A percentile compares a stretch with the other conserved stretches of the same genome.
phyloP scores from a whole-genome alignment of 805 yeast genomes.

The Hanseniaspora clermontiae region DNA sequence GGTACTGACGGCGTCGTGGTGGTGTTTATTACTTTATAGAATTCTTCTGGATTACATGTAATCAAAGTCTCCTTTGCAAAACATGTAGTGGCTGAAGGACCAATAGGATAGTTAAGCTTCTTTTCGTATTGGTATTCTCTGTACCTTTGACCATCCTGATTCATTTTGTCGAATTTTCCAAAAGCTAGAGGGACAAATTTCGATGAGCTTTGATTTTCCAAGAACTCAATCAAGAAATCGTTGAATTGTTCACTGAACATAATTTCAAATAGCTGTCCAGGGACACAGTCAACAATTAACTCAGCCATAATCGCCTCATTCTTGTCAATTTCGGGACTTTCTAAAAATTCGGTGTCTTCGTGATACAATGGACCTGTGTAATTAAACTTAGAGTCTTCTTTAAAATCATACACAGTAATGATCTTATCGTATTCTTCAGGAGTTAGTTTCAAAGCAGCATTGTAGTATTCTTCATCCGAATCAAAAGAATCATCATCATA shows the following conservation, averaged over 20 bases:
- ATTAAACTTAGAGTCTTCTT: slow-evolving; percentile 30
- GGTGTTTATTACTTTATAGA: slow-evolving; percentile 47
- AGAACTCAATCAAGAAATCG: slow-evolving; percentile 33
- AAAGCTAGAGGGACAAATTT: slow-evolving; percentile 26
- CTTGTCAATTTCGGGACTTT: slow-evolving; percentile 32
- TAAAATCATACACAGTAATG: slow-evolving; percentile 27
- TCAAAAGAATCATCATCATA: slow-evolving; percentile 21
- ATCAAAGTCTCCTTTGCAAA: slow-evolving; percentile 48
- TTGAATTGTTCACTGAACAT: slow-evolving; percentile 52
- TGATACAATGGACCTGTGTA: slow-evolving; percentile 59
- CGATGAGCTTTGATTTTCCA: slow-evolving; percentile 29
- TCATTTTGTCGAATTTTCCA: slow-evolving; percentile 24
- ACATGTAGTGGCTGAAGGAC: slow-evolving; percentile 85
- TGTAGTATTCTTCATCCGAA: slow-evolving; percentile 20
- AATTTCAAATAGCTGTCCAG: slow-evolving; percentile 60
- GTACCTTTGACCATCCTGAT: slow-evolving; percentile 33
- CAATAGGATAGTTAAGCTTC: slow-evolving; percentile 68
- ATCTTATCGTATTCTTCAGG: slow-evolving; percentile 18
- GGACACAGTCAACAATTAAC: slow-evolving; percentile 50
- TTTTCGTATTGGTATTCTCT: slow-evolving; percentile 57
- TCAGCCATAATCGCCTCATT: slow-evolving; percentile 44
- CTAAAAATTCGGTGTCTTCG: slow-evolving; percentile 40
- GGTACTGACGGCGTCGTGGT: slow-evolving; percentile 91
- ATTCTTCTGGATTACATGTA: slow-evolving; percentile 39
- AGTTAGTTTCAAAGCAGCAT: slow-evolving; percentile 16